These are phyloP conservation scores for Clitopilus hobsonii DNA, from an alignment of 768 basidiomycete species.

Conservation along the genomic window DNA sequence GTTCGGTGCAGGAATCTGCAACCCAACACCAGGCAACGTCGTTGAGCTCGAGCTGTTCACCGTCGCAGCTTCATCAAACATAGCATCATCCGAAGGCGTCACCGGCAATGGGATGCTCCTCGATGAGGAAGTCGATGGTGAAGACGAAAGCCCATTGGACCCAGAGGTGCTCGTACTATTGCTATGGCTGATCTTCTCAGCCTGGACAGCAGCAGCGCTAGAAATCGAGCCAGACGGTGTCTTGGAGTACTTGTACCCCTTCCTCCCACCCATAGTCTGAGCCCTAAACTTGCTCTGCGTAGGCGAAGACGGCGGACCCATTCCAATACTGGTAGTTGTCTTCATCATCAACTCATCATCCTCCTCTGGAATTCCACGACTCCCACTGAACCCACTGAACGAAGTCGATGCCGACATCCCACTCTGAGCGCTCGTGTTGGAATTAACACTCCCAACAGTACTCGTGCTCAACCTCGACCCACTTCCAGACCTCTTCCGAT, in stretches of 20 bases:
- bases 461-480: background rate
- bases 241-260: background rate
- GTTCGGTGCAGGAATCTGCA: constrained; percentile 2
- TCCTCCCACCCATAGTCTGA: background rate
- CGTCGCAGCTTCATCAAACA: constrained; percentile 6
- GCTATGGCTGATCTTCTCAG: constrained; percentile 2
- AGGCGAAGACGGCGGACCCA: too few relatives aligned
- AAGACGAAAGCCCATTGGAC: background rate
- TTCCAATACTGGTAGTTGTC: background rate
- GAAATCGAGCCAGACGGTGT: background rate
- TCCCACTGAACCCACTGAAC: background rate
- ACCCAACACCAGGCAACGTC: background rate
- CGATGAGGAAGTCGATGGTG: background rate
- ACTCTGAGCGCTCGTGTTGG: background rate
- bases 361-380: background rate
- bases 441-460: background rate
- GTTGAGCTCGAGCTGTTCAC: background rate
- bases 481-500: background rate
- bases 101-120: constrained; percentile 18
- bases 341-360: background rate
- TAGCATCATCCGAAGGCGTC: constrained; percentile 13
- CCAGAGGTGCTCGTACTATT: constrained; percentile 1
- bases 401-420: background rate
- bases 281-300: background rate
- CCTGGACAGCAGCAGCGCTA: background rate